phyloP scores from a whole-genome alignment of 176 grass and related monocot species.

The Triticum aestivum region DNA sequence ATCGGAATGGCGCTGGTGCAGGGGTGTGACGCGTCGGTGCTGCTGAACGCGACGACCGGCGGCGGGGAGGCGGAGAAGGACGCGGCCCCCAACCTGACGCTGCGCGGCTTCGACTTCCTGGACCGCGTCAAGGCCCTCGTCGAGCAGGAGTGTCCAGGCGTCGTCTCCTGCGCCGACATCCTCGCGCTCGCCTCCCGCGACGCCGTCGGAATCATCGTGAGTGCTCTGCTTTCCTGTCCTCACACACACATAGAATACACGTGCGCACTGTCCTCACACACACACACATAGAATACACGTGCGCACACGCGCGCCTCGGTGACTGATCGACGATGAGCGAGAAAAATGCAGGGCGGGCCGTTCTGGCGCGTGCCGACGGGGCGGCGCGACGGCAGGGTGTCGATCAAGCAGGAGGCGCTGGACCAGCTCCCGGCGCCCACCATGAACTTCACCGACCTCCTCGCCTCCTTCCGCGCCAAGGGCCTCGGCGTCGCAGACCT shows the following conservation, averaged over 20 bases:
- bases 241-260: too few relatives aligned
- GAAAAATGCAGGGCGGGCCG: constrained; percentile 57
- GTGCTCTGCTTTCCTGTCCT: background rate
- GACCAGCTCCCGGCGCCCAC: constrained; percentile 57
- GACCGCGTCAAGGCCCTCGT: constrained; percentile 63
- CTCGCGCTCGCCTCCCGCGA: constrained; percentile 66
- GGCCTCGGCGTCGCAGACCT: constrained; percentile 74
- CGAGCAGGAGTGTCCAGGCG: constrained; percentile 49
- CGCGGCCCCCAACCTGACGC: constrained; percentile 61
- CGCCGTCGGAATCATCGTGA: constrained; percentile 64
- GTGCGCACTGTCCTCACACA: too few relatives aligned
- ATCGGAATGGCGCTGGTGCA: background rate
- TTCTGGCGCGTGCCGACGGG: constrained; percentile 73
- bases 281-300: too few relatives aligned
- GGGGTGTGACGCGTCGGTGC: constrained; percentile 87
- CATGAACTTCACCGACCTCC: constrained; percentile 72
- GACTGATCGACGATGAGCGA: too few relatives aligned
- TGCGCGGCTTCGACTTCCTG: constrained; percentile 76
- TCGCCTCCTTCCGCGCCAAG: constrained; percentile 60
- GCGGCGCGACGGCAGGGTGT: constrained; percentile 65
- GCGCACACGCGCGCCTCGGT: too few relatives aligned
- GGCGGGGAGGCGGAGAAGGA: constrained; percentile 61
- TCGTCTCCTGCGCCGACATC: constrained; percentile 76
- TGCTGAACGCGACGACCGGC: constrained; percentile 64
- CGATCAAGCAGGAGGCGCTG: constrained; percentile 57